Evolutionary conservation across 169 alveolate species (phyloP).

Genomic region (Plasmodium ovale): DNA sequence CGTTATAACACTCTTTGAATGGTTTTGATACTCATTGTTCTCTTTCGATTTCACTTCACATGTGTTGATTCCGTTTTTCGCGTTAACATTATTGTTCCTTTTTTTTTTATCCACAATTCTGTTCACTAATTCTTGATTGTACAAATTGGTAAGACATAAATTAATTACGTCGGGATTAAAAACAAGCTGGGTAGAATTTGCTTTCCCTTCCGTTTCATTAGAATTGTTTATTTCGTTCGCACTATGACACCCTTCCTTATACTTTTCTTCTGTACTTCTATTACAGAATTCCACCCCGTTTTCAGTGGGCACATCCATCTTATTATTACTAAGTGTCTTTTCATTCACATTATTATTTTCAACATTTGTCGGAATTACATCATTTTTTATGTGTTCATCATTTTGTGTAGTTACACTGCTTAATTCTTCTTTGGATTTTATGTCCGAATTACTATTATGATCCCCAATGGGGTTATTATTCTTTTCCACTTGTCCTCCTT

Average conservation of each 20-base stretch:
- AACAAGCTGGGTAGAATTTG: not conserved
- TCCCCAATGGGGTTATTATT: not conserved
- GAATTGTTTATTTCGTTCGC: not conserved
- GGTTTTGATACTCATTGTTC: not conserved
- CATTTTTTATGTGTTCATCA: not conserved
- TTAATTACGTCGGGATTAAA: conserved; percentile 64
- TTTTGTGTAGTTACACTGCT: not conserved
- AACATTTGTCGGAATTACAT: not conserved
- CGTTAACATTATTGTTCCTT: not conserved
- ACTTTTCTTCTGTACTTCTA: not conserved
- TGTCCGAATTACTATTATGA: not conserved
- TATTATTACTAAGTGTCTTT: not conserved
- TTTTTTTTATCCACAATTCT: conserved; percentile 31
- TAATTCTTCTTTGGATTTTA: not conserved
- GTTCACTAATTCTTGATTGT: conserved; percentile 43
- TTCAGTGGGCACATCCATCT: not conserved
- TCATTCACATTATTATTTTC: conserved; percentile 7
- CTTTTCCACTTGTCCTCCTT: not conserved
- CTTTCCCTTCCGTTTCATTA: not conserved
- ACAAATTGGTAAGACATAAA: conserved; percentile 36
- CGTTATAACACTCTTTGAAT: not conserved
- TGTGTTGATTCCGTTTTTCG: not conserved
- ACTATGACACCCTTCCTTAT: not conserved
- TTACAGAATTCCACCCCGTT: not conserved
- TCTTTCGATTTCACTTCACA: not conserved